These are phyloP conservation scores for Trypanosoma conorhini DNA, from an alignment of 208 protist genomes.

Conservation along the genomic window DNA sequence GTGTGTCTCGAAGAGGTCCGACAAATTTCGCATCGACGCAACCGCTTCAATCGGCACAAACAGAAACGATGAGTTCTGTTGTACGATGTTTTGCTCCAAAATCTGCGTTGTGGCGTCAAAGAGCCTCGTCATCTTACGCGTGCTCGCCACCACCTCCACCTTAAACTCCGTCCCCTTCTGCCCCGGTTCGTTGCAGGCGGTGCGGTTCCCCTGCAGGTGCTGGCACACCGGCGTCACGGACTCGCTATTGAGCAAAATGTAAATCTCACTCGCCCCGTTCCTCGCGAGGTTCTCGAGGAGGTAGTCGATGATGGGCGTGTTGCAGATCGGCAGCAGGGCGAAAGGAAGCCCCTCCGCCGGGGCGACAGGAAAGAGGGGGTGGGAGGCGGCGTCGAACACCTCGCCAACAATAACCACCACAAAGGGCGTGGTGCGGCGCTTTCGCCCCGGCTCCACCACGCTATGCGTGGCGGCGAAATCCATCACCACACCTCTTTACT, in stretches of 20 bases:
- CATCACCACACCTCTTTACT: slow-evolving; percentile 13
- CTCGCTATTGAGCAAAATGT: slow-evolving; percentile 59
- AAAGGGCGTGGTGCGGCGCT: slow-evolving; percentile 29
- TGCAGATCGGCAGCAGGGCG: slow-evolving; percentile 83
- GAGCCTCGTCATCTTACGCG: slow-evolving; percentile 47
- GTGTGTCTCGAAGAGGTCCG: slow-evolving; percentile 60
- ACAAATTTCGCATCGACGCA: slow-evolving; percentile 62
- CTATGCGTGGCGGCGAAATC: slow-evolving; percentile 20
- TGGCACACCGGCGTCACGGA: slow-evolving; percentile 42
- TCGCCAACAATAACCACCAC: slow-evolving; percentile 74
- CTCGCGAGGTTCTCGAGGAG: slow-evolving; percentile 79
- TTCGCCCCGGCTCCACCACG: slow-evolving; percentile 14
- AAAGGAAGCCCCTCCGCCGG: slow-evolving; percentile 59
- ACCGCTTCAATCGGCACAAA: slow-evolving; percentile 79
- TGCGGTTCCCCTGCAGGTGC: slow-evolving; percentile 61
- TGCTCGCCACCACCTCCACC: slow-evolving; percentile 63
- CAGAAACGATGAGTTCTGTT: slow-evolving; percentile 73
- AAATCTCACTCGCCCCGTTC: slow-evolving; percentile 74
- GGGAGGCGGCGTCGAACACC: slow-evolving; percentile 31
- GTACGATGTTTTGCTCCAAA: slow-evolving; percentile 73
- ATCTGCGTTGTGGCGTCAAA: slow-evolving; percentile 65
- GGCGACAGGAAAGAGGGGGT: slow-evolving; percentile 65
- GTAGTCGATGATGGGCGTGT: slow-evolving; percentile 89
- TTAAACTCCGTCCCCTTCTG: slow-evolving; percentile 64
- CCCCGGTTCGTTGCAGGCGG: slow-evolving; percentile 65